Conservation (phyloP, 192 early-diverging fungal species). For the Linderina pennispora region DNA sequence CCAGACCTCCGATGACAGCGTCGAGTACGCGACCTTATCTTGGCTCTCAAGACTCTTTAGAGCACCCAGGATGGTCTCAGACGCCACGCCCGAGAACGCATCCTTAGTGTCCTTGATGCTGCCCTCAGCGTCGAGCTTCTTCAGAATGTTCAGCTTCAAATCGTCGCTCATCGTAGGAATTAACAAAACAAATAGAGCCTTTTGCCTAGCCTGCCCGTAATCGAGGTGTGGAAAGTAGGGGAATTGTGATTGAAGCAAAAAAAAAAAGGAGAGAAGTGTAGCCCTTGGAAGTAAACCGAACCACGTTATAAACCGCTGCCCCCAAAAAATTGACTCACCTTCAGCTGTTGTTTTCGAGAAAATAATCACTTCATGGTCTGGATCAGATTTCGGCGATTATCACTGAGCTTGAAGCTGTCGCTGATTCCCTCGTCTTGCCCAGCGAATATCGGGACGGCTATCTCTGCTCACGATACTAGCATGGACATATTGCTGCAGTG, state of each 20-base stretch:
- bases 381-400: too few relatives aligned
- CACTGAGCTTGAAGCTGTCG: too few relatives aligned
- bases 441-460: too few relatives aligned
- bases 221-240: not conserved
- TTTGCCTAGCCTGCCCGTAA: too few relatives aligned
- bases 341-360: too few relatives aligned
- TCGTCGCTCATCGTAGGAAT: conserved; percentile 36
- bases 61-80: conserved; percentile 74
- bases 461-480: too few relatives aligned
- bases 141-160: conserved; percentile 36
- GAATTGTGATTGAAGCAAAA: not conserved
- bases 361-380: too few relatives aligned
- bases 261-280: not conserved
- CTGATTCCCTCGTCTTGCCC: too few relatives aligned
- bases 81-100: conserved; percentile 51
- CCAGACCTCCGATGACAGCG: conserved; percentile 76
- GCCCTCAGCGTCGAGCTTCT: conserved; percentile 60
- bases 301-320: too few relatives aligned
- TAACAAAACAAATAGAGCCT: not conserved
- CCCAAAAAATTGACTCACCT: too few relatives aligned
- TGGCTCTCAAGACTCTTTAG: conserved; percentile 79
- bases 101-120: conserved; percentile 65
- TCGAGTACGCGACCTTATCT: conserved; percentile 81
- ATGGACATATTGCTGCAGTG: too few relatives aligned
- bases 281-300: too few relatives aligned